Base-by-base conservation (phyloP, 768 basidiomycete genomes). In the Lactarius hengduanensis region DNA sequence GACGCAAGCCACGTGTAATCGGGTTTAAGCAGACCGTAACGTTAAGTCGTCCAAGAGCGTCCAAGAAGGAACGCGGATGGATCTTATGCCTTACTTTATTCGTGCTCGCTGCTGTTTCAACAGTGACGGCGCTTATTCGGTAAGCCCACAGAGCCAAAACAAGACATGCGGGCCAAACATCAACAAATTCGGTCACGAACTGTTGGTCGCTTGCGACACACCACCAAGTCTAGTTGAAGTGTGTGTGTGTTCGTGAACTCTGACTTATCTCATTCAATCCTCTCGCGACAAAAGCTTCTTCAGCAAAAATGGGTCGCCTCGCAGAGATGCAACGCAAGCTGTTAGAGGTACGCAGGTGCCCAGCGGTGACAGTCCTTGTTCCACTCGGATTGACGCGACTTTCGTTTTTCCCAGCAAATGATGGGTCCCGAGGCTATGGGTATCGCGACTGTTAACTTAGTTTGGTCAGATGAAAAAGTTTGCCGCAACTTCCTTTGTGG, bases 371-470 rank as follows among this genome's bases (percentile, higher is more conserved):
- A 6, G n/a, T 22, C 16, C 15, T 40, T 16, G 34, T 61, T 13
- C 20, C 36, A 34, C 50, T 6, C 47, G 57, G 74, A 28, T 73
- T 81, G 80, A 77, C 83, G 20, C 45, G 59, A 22, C 2, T 54
- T 41, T 32, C 28, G 59, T 18, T 50, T 71, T 57, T 69, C 34
- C 38, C 40, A 97, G 96, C 96, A 97, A 96, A 97, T 96, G 94
- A 98, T 98, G 96, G 96, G 94, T n/a, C 92, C 96, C 56, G 96
- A 99, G 80, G 95, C 97, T 22, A 96, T 99, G 94, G 97, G 97
- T 72, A 89, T 95, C 54, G 88, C 92, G 55, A 94, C 92, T 72
- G 89, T 90, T 70, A 96, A 98, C 79, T 82, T 97, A 66, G 87
- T 89, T 69, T 96, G 95, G 92, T 89, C 87, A 38, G 93, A 96